Evolutionary conservation across 768 basidiomycete species (phyloP), one percentile per base, ranked within the genome.

Genomic region (Daedaleopsis sinensis): DNA sequence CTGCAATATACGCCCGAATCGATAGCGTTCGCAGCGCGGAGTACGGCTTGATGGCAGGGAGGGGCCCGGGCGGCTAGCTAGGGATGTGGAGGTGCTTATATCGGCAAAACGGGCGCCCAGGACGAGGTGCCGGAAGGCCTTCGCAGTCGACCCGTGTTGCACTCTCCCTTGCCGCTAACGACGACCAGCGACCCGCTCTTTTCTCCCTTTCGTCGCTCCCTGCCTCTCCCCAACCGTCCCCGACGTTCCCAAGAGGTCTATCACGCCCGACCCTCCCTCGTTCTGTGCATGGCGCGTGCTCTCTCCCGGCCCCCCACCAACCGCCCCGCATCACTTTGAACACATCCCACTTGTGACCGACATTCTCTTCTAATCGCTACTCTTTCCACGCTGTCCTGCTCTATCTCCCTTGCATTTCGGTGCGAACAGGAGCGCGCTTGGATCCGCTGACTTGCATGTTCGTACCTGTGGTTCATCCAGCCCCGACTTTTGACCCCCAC

Each of bases 21-120:
- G 52, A 47, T 36, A 54, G 46, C 47, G 38, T 46, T 38, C 44
- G 27, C 24, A 46, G 36, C 36, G 44, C 18, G 35, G 52, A 44
- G 27, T 3, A 52, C 24, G 48, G 50, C 46, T 50, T 37, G 50
- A 51, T 50, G 59, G 24, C 24, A 46, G 52, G 19, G 11, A 16
- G 12, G 5, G 11, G 48, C 51, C 32, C 18, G 44, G 42, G 43
- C 27, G 52, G 55, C 21, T 42, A 49, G 27, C n/a, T n/a, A n/a
- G 27, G 27, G 27, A 32, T 32, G 27, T 32, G 27, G 27, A 38
- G 38, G 48, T 53, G 23, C 60, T 52, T 65, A 59, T 65, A 59
- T 61, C 49, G 64, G 67, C 62, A 62, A 58, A 63, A 38, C 61
- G 59, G 64, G 64, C 67, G 67, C 67, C 56, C 58, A 55, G 52